Evolutionary conservation across 75 land plant genomes (phyloP).

Genomic region (Sequoiadendron giganteum): DNA sequence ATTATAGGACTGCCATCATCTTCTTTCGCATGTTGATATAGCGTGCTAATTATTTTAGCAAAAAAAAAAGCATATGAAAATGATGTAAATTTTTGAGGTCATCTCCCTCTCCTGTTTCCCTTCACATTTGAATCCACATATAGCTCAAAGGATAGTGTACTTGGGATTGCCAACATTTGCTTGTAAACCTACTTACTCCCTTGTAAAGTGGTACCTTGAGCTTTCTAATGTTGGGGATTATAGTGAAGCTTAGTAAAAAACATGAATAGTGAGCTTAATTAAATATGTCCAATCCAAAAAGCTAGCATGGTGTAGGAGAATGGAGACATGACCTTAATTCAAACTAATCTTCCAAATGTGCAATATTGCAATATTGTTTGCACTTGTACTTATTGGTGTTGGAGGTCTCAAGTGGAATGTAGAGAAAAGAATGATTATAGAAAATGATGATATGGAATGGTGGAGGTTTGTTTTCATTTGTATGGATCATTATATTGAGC

Average conservation of each 20-base stretch:
- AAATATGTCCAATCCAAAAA: no score
- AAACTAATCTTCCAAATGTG: no score
- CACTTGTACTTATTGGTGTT: no score
- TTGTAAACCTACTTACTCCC: constrained; percentile 95
- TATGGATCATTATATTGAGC: no score
- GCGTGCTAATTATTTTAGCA: constrained; percentile 88
- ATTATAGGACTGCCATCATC: constrained; percentile 82
- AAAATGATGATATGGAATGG: no score
- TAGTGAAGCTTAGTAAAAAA: constrained; percentile 93
- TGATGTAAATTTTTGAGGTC: constrained; percentile 91
- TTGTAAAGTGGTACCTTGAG: constrained; percentile 91
- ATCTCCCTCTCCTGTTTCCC: constrained; percentile 92
- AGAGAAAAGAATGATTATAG: no score
- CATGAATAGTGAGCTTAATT: constrained; percentile 89
- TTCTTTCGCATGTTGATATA: constrained; percentile 89
- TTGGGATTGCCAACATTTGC: constrained; percentile 94
- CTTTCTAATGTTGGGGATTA: constrained; percentile 74
- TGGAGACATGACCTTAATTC: no score
- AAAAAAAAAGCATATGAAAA: constrained; percentile 98
- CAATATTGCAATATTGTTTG: no score
- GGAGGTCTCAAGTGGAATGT: no score
- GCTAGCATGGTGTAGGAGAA: no score
- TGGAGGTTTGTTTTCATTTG: no score
- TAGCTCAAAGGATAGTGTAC: constrained; percentile 99
- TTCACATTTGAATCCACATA: constrained; percentile 97